Evolutionary conservation across 2,329 filamentous ascomycete species (phyloP).

Genomic region (Didymella pinodella): DNA sequence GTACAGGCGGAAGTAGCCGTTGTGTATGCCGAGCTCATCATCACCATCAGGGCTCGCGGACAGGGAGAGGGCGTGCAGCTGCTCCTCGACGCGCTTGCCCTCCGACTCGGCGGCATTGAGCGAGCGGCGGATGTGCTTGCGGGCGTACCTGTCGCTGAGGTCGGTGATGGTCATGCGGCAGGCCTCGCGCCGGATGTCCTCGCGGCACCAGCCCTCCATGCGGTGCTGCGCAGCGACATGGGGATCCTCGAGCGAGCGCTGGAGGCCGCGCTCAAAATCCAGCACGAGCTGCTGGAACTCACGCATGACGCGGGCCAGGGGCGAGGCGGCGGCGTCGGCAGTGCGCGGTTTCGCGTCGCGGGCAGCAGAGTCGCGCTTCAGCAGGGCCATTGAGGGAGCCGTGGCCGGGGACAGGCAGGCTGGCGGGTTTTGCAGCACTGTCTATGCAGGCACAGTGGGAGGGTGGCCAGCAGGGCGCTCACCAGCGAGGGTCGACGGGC

Average conservation of each 20-base stretch:
- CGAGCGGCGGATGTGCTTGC: conserved; percentile 44
- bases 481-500: conserved; percentile 6
- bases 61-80: conserved; percentile 32
- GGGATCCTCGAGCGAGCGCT: conserved; percentile 35
- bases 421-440: not conserved
- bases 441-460: not conserved
- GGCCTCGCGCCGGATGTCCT: conserved; percentile 39
- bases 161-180: conserved; percentile 46
- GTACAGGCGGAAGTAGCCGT: conserved; percentile 49
- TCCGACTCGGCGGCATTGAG: conserved; percentile 41
- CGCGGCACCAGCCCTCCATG: conserved; percentile 14
- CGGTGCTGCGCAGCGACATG: conserved; percentile 5
- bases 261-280: conserved; percentile 41
- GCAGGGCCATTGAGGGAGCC: conserved; percentile 38
- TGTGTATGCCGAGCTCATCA: conserved; percentile 37
- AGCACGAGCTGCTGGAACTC: conserved; percentile 45
- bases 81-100: conserved; percentile 44
- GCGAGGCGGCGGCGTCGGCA: conserved; percentile 18
- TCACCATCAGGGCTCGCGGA: conserved; percentile 9
- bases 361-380: conserved; percentile 34
- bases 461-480: not conserved
- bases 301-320: conserved; percentile 44
- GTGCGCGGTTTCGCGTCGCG: conserved; percentile 25
- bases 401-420: conserved; percentile 8
- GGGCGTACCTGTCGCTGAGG: conserved; percentile 42